Evolutionary conservation across 2,329 filamentous ascomycete genomes (phyloP).

Genomic region (Colletotrichum australisinense): DNA sequence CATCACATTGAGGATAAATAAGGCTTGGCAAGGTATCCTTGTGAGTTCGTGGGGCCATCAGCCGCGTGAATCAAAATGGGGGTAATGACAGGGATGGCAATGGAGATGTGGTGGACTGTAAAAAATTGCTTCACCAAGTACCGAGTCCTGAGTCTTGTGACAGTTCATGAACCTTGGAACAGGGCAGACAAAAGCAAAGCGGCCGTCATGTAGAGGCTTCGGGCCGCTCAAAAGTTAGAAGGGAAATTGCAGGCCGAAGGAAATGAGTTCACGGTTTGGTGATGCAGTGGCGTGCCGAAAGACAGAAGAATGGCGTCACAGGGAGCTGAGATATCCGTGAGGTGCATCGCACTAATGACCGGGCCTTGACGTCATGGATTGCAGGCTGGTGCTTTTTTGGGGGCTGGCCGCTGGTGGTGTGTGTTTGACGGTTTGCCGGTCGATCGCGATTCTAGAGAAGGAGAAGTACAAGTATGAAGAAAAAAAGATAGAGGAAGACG

Average conservation of each 20-base stretch:
- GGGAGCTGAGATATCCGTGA: constrained; percentile 1
- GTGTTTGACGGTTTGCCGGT: not conserved
- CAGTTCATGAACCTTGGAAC: not conserved
- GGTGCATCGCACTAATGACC: constrained; percentile 25
- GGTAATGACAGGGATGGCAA: not conserved
- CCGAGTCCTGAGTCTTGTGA: not conserved
- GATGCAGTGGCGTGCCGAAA: constrained; percentile 33
- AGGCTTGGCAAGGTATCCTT: not conserved
- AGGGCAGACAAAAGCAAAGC: not conserved
- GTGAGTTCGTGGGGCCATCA: not conserved
- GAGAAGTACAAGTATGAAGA: not conserved
- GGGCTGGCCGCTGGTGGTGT: not conserved
- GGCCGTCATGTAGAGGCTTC: not conserved
- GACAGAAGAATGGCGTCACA: constrained; percentile 32
- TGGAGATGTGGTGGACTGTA: not conserved
- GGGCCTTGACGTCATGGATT: constrained; percentile 34
- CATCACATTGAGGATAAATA: not conserved
- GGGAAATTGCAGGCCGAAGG: constrained; percentile 9
- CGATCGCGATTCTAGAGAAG: constrained; percentile 15
- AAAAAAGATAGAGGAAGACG: not conserved
- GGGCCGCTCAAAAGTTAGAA: not conserved
- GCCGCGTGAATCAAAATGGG: not conserved
- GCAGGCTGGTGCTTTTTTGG: not conserved
- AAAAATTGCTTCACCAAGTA: not conserved
- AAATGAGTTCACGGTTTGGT: constrained; percentile 8